Conservation (phyloP, 1,284 basidiomycete genomes). For the Fistulinella cinereoalba region DNA sequence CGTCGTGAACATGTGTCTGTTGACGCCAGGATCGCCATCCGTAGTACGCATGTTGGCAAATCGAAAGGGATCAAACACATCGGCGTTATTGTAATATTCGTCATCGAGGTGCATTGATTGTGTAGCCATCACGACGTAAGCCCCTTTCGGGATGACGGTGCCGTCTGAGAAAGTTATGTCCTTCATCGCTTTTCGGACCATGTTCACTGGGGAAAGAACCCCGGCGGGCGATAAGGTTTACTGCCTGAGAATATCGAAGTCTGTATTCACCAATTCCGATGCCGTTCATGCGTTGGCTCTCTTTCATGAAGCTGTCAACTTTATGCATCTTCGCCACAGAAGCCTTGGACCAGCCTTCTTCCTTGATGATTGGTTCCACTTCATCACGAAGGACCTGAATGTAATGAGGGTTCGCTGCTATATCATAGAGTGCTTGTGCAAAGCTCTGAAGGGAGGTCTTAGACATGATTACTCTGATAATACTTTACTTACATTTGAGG, state of each 20-base stretch:
- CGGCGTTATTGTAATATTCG: conserved; percentile 24
- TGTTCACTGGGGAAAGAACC: conserved; percentile 23
- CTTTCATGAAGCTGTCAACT: conserved; percentile 48
- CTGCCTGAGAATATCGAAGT: not conserved
- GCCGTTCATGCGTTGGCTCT: conserved; percentile 37
- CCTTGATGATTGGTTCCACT: conserved; percentile 35
- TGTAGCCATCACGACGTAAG: conserved; percentile 24
- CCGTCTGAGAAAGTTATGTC: conserved; percentile 42
- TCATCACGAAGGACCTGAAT: conserved; percentile 42
- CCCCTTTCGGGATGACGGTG: conserved; percentile 38
- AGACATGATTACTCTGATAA: not conserved
- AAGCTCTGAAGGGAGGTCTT: conserved; percentile 24
- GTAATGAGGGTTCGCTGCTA: conserved; percentile 40
- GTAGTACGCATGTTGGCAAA: conserved; percentile 21
- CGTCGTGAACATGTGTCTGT: conserved; percentile 16
- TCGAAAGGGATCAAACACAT: conserved; percentile 33
- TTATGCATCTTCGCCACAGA: conserved; percentile 41
- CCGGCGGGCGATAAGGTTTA: not conserved
- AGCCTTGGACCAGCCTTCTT: conserved; percentile 45
- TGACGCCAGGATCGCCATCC: not conserved
- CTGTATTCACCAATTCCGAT: conserved; percentile 26
- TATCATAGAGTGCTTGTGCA: conserved; percentile 35
- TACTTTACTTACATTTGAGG: conserved; percentile 2
- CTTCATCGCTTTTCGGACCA: conserved; percentile 34
- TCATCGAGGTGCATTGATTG: conserved; percentile 27